phyloP scores from a whole-genome alignment of 495 filamentous ascomycete genomes.

The Aspergillus panamensis region DNA sequence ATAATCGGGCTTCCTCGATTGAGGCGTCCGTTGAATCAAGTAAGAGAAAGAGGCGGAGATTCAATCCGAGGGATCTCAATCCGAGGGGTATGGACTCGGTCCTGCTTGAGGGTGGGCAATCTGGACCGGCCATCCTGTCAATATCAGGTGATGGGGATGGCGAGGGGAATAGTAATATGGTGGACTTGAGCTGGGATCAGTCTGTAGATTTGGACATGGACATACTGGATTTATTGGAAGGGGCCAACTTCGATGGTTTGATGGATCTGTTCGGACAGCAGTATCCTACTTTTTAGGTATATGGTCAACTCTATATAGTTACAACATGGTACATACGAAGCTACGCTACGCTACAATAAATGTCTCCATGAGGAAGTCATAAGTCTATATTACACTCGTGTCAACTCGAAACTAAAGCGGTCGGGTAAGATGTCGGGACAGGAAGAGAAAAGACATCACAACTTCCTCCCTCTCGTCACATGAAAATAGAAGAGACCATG shows the following conservation, averaged over 20 bases:
- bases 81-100: neutral
- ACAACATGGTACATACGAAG: neutral
- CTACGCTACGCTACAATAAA: slow-evolving; percentile 5
- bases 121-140: neutral
- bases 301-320: neutral
- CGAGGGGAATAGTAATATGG: neutral
- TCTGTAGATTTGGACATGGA: slow-evolving; percentile 36
- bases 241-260: slow-evolving; percentile 35
- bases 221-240: slow-evolving; percentile 40
- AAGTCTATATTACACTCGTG: slow-evolving; percentile 42
- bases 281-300: slow-evolving; percentile 32
- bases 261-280: slow-evolving; percentile 41
- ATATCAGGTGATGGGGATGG: no score
- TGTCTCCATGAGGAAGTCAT: slow-evolving; percentile 33
- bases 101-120: neutral
- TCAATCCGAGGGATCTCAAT: neutral
- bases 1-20: neutral
- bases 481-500: slow-evolving; percentile 22
- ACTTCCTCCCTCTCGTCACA: slow-evolving; percentile 29
- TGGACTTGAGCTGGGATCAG: slow-evolving; percentile 11
- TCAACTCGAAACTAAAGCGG: slow-evolving; percentile 20
- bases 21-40: neutral
- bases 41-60: neutral
- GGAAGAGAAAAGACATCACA: slow-evolving; percentile 37
- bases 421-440: slow-evolving; percentile 22